A percentile compares a stretch with the other conserved stretches of the same genome.
Evolutionary conservation across 768 basidiomycete genomes (phyloP).

Genomic region (Agaricus bisporus): DNA sequence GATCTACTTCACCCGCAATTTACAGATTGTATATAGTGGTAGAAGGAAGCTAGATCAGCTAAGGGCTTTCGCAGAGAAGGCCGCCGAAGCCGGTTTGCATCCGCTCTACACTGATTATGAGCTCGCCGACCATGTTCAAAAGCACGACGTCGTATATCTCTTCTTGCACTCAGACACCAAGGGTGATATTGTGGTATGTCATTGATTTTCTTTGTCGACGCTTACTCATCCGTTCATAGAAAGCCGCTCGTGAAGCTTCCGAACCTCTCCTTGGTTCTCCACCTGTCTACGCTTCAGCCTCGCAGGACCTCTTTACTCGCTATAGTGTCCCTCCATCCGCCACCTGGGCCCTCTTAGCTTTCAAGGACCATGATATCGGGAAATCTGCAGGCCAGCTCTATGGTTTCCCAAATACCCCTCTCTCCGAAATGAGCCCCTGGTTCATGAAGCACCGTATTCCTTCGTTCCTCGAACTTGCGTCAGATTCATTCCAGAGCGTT

Average conservation of each 20-base stretch:
- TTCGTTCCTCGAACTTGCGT: constrained; percentile 64
- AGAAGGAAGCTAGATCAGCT: constrained; percentile 68
- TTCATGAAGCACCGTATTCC: constrained; percentile 68
- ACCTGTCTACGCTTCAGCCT: constrained; percentile 34
- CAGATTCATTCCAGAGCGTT: constrained; percentile 74
- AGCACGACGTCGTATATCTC: constrained; percentile 53
- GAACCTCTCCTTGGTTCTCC: constrained; percentile 43
- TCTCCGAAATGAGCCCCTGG: constrained; percentile 43
- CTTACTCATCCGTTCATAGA: constrained; percentile 11
- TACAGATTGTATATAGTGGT: constrained; percentile 69
- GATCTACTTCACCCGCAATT: constrained; percentile 53
- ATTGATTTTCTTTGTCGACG: neutral
- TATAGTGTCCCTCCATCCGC: constrained; percentile 31
- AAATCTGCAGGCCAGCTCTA: constrained; percentile 42
- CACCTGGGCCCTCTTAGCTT: constrained; percentile 60
- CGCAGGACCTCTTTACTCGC: constrained; percentile 27
- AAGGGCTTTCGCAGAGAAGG: constrained; percentile 69
- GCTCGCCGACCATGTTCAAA: constrained; percentile 31
- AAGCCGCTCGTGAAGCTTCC: constrained; percentile 30
- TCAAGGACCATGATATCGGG: constrained; percentile 51
- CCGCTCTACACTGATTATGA: constrained; percentile 16
- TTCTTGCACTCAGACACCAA: constrained; percentile 35
- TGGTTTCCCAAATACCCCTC: constrained; percentile 18
- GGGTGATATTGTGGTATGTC: neutral
- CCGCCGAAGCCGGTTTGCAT: constrained; percentile 57